Evolutionary conservation across 345 rosid species (phyloP).

Genomic region (Sapria himalayana): DNA sequence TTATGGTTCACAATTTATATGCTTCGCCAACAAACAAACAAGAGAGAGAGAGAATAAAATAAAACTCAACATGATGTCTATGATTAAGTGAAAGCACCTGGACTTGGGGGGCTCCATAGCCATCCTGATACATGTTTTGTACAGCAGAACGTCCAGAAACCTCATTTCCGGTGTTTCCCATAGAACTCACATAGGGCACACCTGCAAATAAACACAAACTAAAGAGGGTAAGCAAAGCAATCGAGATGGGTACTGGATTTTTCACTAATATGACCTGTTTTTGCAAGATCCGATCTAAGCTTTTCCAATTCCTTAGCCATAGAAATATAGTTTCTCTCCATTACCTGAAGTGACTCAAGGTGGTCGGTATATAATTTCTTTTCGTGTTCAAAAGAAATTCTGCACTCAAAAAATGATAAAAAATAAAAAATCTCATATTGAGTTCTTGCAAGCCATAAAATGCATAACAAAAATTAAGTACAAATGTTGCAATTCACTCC

Average conservation of each 20-base stretch:
- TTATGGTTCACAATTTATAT: no score
- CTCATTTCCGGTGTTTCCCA: constrained; percentile 29
- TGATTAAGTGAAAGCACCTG: no score
- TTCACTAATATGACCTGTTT: constrained; percentile 31
- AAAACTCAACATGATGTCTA: constrained; percentile 4
- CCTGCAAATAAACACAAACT: constrained; percentile 16
- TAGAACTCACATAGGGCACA: constrained; percentile 33
- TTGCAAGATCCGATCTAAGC: constrained; percentile 58
- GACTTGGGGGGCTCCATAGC: constrained; percentile 44
- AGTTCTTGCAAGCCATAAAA: no score
- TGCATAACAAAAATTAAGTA: no score
- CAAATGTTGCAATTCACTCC: no score
- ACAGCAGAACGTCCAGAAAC: constrained; percentile 28
- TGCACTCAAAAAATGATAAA: constrained; percentile 17
- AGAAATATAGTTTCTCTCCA: constrained; percentile 69
- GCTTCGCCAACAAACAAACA: no score
- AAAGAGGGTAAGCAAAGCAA: background rate
- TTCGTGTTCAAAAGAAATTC: constrained; percentile 72
- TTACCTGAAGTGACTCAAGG: constrained; percentile 74
- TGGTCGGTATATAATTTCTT: constrained; percentile 78
- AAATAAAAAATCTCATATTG: no score
- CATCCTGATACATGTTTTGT: constrained; percentile 30
- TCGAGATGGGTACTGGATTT: constrained; percentile 27
- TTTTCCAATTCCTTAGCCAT: constrained; percentile 91
- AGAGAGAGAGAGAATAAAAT: no score